Evolutionary conservation across 1,284 basidiomycete genomes (phyloP), one percentile per base, ranked within the genome.

Genomic region (Cryptococcus sp.): DNA sequence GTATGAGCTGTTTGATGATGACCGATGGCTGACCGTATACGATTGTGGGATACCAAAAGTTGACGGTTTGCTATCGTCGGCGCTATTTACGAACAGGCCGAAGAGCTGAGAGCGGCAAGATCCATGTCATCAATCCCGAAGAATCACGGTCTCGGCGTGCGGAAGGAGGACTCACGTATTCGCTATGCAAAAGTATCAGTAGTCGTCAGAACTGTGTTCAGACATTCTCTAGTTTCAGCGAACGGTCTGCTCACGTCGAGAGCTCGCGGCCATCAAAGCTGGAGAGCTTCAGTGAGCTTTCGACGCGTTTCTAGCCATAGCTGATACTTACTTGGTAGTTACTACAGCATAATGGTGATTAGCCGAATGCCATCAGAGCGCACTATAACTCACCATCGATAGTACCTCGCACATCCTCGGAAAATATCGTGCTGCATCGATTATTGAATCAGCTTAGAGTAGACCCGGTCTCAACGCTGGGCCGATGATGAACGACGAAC

Each of bases 51-150:
- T 27, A 23, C 66, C 66, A 42, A 65, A 57, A 17, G 61, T 59
- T 1, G 61, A 64, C 13, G 66, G 66, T 19, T 59, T 53, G 8
- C 40, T 50, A 20, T 62, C 58, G 31, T 58, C 52, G 25, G 57
- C 66, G 5, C 48, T 56, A 19, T 65, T 59, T 5, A 64, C 60
- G 55, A 68, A 66, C 1, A 68, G 55, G 22, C 66, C 64, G 40
- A 68, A 66, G 10, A 68, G 54, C 64, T 68, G 45, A 8, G 16
- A 46, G 2, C 7, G 42, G 16, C 22, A 20, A 41, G 22, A 53
- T 57, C 51, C 49, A 56, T 54, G 62, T 59, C 19, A 57, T 41
- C 39, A 55, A 44, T 58, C 53, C 53, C 54, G 31, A 16, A 38
- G 44, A 47, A 61, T 59, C 39, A 40, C 35, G 25, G n/a, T 2